Evolutionary conservation across 352 stramenopile species (phyloP).

Genomic region (Pythium aquatile): DNA sequence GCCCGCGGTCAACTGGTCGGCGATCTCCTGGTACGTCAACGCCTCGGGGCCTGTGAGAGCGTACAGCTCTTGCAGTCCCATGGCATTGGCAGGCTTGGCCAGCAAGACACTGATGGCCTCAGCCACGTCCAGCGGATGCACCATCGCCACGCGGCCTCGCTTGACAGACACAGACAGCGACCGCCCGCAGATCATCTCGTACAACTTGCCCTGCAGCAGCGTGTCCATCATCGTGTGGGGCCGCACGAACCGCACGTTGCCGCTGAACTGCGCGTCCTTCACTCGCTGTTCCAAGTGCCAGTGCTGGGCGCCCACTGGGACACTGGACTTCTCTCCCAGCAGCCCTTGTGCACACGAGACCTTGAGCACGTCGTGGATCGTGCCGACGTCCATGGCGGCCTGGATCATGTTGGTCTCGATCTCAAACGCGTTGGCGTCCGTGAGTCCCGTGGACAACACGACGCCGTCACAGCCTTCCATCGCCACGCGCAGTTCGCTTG

Average conservation of each 20-base stretch:
- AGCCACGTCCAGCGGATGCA: slow-evolving; percentile 58
- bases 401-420: slow-evolving; percentile 29
- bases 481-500: slow-evolving; percentile 40
- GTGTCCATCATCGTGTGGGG: slow-evolving; percentile 56
- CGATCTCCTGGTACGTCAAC: slow-evolving; percentile 50
- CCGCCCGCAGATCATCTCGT: slow-evolving; percentile 60
- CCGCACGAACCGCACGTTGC: slow-evolving; percentile 37
- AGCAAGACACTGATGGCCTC: slow-evolving; percentile 40
- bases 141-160: slow-evolving; percentile 50
- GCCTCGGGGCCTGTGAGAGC: slow-evolving; percentile 58
- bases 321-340: slow-evolving; percentile 31
- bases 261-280: slow-evolving; percentile 15
- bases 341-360: slow-evolving; percentile 53
- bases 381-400: slow-evolving; percentile 17
- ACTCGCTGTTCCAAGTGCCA: slow-evolving; percentile 49
- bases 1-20: slow-evolving; percentile 37
- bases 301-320: slow-evolving; percentile 40
- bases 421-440: slow-evolving; percentile 22
- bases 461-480: slow-evolving; percentile 44
- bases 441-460: slow-evolving; percentile 34
- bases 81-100: background rate
- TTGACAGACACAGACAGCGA: slow-evolving; percentile 68
- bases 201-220: slow-evolving; percentile 47
- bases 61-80: slow-evolving; percentile 19
- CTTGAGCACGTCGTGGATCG: slow-evolving; percentile 38